Evolutionary conservation across 2,329 filamentous ascomycete genomes (phyloP).

Genomic region (Periglandula ipomoeae): DNA sequence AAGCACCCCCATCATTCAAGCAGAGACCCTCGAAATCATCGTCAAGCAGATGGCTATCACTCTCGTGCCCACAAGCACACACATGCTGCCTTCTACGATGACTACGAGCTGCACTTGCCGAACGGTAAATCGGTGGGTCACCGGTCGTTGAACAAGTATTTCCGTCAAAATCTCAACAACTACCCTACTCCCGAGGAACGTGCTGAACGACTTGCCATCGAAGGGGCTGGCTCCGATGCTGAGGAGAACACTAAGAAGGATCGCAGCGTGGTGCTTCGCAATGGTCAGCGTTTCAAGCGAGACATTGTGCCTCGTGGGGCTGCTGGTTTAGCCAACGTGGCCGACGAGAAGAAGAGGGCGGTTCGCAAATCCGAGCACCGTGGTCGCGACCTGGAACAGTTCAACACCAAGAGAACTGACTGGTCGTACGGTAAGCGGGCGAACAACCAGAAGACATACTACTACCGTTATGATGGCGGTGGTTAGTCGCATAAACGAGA

Average conservation of each 20-base stretch:
- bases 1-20: slow-evolving; percentile 70
- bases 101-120: slow-evolving; percentile 88
- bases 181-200: slow-evolving; percentile 75
- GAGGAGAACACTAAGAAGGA: slow-evolving; percentile 24
- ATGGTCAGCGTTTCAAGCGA: slow-evolving; percentile 31
- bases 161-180: slow-evolving; percentile 81
- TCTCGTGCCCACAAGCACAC: slow-evolving; percentile 69
- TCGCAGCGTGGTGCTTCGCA: slow-evolving; percentile 12
- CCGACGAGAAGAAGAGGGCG: slow-evolving; percentile 63
- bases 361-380: slow-evolving; percentile 59
- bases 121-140: slow-evolving; percentile 86
- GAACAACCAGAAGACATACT: slow-evolving; percentile 63
- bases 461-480: slow-evolving; percentile 39
- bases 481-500: slow-evolving; percentile 22
- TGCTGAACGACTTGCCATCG: slow-evolving; percentile 55
- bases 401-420: slow-evolving; percentile 53
- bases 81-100: slow-evolving; percentile 77
- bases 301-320: slow-evolving; percentile 59
- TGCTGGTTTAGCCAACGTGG: slow-evolving; percentile 69
- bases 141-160: slow-evolving; percentile 79
- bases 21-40: slow-evolving; percentile 61
- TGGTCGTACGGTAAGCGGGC: slow-evolving; percentile 62
- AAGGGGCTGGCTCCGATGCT: slow-evolving; percentile 26
- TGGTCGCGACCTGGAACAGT: slow-evolving; percentile 55
- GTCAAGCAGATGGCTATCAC: slow-evolving; percentile 68